Percentiles rank a stretch among this genome's conserved stretches.
These are phyloP conservation scores for Echinochloa phyllopogon DNA, from an alignment of 176 grass and related monocot genomes.

Conservation along the genomic window DNA sequence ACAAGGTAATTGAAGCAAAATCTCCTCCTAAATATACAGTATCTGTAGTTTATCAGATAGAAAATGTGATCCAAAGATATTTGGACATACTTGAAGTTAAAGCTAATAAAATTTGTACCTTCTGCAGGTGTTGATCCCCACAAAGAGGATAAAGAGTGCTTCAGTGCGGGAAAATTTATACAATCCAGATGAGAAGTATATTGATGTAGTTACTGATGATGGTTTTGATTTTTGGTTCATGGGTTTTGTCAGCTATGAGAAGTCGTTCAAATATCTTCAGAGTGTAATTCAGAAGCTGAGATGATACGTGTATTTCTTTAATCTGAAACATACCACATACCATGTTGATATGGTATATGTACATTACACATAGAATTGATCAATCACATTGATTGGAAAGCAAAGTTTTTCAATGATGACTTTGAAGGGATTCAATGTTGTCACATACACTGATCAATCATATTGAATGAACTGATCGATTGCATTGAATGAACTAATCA, in stretches of 20 bases:
- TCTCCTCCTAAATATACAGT: neutral
- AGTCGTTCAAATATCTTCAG: slow-evolving; percentile 63
- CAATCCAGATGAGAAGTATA: slow-evolving; percentile 88
- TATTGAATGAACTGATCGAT: neutral
- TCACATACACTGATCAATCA: neutral
- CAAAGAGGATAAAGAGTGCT: slow-evolving; percentile 60
- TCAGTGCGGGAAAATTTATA: slow-evolving; percentile 61
- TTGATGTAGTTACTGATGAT: slow-evolving; percentile 78
- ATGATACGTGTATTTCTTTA: slow-evolving; percentile 35
- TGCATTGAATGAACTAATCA: neutral
- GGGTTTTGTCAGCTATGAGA: slow-evolving; percentile 69
- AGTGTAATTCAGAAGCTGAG: slow-evolving; percentile 47
- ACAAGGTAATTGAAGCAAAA: slow-evolving; percentile 70
- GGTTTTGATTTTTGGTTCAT: slow-evolving; percentile 97
- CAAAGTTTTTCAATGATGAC: neutral
- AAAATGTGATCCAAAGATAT: neutral
- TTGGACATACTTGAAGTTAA: neutral
- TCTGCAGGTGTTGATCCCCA: slow-evolving; percentile 71
- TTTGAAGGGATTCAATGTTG: neutral
- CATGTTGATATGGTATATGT: slow-evolving; percentile 49
- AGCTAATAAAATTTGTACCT: slow-evolving; percentile 37
- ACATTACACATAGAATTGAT: slow-evolving; percentile 45
- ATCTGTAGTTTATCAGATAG: slow-evolving; percentile 16
- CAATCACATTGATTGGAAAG: slow-evolving; percentile 22
- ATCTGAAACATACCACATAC: slow-evolving; percentile 33